Conservation (phyloP, 2,329 filamentous ascomycete genomes). For the Penicillium freii region DNA sequence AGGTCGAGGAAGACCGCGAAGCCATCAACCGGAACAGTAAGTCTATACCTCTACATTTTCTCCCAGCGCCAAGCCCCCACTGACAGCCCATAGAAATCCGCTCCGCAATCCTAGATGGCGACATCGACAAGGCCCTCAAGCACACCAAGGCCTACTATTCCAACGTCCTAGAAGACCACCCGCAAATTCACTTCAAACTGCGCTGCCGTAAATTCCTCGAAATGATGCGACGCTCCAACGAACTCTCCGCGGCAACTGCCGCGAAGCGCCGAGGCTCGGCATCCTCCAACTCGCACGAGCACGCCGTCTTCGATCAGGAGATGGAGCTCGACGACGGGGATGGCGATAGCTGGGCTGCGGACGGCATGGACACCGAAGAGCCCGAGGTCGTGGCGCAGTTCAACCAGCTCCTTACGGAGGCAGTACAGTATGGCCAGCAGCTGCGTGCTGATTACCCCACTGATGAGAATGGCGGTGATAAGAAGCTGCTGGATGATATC, state of each 20-base stretch:
- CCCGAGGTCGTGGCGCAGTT: conserved; percentile 37
- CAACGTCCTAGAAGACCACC: conserved; percentile 73
- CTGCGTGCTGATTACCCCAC: conserved; percentile 74
- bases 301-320: conserved; percentile 50
- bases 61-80: background rate
- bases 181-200: conserved; percentile 82
- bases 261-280: conserved; percentile 39
- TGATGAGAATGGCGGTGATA: conserved; percentile 68
- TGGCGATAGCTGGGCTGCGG: conserved; percentile 32
- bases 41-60: conserved; percentile 30
- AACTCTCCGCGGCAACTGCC: conserved; percentile 49
- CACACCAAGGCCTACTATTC: conserved; percentile 77
- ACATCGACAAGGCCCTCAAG: conserved; percentile 87
- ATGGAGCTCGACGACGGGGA: conserved; percentile 55
- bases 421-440: conserved; percentile 74
- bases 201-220: conserved; percentile 92
- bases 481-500: conserved; percentile 74
- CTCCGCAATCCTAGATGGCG: conserved; percentile 80
- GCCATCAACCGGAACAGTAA: conserved; percentile 81
- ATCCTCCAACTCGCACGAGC: conserved; percentile 43
- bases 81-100: conserved; percentile 65
- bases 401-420: conserved; percentile 62
- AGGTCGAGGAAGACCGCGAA: conserved; percentile 77
- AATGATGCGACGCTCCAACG: conserved; percentile 76
- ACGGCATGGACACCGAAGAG: conserved; percentile 58